These are phyloP conservation scores for Aspergillus versicolor DNA, from an alignment of 2,329 filamentous ascomycete species.

Conservation along the genomic window DNA sequence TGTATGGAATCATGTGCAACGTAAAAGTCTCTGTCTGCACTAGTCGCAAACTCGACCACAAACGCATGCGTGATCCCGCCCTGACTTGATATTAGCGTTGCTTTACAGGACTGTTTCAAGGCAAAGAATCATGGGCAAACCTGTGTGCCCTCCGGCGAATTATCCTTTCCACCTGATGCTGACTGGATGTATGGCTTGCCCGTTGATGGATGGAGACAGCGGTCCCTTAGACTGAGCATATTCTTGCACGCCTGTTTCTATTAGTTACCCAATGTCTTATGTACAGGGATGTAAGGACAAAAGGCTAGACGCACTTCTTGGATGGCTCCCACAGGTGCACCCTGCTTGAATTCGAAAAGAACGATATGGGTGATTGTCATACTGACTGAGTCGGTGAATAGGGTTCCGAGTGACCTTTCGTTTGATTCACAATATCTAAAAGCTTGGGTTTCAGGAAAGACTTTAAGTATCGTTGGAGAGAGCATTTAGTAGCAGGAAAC, in stretches of 20 bases:
- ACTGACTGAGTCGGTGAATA: too few species aligned
- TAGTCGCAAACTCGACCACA: slow-evolving; percentile 63
- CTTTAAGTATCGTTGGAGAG: too few species aligned
- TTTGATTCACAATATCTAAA: too few species aligned
- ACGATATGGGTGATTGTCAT: slow-evolving; percentile 61
- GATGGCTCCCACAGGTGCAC: slow-evolving; percentile 49
- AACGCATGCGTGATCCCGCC: slow-evolving; percentile 66
- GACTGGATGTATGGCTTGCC: slow-evolving; percentile 61
- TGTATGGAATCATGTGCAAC: slow-evolving; percentile 64
- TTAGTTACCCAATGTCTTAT: too few species aligned
- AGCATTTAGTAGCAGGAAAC: too few species aligned
- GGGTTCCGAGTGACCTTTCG: too few species aligned
- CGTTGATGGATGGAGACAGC: slow-evolving; percentile 60
- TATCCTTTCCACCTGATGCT: slow-evolving; percentile 61
- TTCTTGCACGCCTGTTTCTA: slow-evolving; percentile 51
- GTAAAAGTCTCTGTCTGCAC: slow-evolving; percentile 68
- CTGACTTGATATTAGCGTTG: neutral
- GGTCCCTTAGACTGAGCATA: slow-evolving; percentile 57
- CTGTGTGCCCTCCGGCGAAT: slow-evolving; percentile 60
- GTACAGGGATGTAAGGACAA: too few species aligned
- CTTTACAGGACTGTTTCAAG: neutral
- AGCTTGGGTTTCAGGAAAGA: too few species aligned
- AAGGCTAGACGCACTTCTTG: slow-evolving; percentile 50
- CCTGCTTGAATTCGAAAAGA: slow-evolving; percentile 63
- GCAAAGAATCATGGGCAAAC: slow-evolving; percentile 38